Percentiles rank a stretch among this genome's conserved stretches.
These are phyloP conservation scores for Chrysopogon serrulatus DNA, from an alignment of 176 grass and related monocot species.

Conservation along the genomic window DNA sequence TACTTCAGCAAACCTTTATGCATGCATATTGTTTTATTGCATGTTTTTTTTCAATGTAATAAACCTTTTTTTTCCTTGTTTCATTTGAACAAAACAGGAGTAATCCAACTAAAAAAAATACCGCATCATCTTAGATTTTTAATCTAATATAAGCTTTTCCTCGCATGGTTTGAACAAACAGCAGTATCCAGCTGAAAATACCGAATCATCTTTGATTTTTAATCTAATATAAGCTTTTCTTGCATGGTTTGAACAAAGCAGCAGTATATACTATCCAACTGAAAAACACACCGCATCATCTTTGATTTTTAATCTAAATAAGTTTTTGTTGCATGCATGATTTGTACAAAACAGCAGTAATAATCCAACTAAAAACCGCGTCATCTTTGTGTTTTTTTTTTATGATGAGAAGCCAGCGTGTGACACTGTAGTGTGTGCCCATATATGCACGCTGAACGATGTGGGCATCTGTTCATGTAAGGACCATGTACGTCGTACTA, in stretches of 20 bases:
- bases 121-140: background rate
- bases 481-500: background rate
- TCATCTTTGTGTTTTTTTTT: too few relatives aligned
- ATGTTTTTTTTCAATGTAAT: background rate
- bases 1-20: background rate
- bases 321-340: too few relatives aligned
- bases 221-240: too few relatives aligned
- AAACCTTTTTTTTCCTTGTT: background rate
- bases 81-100: background rate
- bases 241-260: too few relatives aligned
- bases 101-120: background rate
- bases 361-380: too few relatives aligned
- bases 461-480: background rate
- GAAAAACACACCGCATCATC: background rate
- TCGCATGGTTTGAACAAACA: background rate
- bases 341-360: too few relatives aligned
- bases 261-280: too few relatives aligned
- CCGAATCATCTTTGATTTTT: too few relatives aligned
- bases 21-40: background rate
- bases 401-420: background rate
- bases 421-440: background rate
- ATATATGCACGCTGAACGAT: background rate
- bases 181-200: background rate
- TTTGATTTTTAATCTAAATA: background rate
- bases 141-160: too few relatives aligned